phyloP scores from a whole-genome alignment of 352 stramenopile genomes.

The Phytophthora agathidicida region DNA sequence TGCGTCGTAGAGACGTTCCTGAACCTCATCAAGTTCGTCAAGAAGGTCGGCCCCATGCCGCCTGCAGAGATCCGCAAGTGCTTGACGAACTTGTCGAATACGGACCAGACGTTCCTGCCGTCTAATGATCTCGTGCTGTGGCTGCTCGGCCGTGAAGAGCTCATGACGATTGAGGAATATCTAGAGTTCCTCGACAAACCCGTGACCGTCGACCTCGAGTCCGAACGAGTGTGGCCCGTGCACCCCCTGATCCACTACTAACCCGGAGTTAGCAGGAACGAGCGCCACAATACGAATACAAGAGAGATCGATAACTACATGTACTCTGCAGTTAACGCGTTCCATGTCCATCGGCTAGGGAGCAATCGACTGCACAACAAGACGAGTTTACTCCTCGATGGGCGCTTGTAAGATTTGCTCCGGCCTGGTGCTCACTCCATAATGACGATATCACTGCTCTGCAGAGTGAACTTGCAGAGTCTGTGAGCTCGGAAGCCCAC shows the following conservation, averaged over 20 bases:
- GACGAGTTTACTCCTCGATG: too few species aligned
- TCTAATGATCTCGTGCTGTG: constrained; percentile 59
- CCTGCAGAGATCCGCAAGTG: constrained; percentile 63
- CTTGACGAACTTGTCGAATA: constrained; percentile 62
- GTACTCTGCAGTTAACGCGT: too few species aligned
- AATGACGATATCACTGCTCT: too few species aligned
- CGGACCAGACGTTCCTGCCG: constrained; percentile 67
- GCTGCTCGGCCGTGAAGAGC: constrained; percentile 59
- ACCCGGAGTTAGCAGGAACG: background rate
- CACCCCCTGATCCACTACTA: constrained; percentile 76
- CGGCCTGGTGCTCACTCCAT: background rate
- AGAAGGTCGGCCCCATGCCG: constrained; percentile 58
- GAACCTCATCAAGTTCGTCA: constrained; percentile 65
- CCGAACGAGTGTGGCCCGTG: constrained; percentile 77
- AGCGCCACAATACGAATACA: too few species aligned
- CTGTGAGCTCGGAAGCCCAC: too few species aligned
- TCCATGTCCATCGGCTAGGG: too few species aligned
- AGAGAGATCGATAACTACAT: too few species aligned
- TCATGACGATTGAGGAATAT: constrained; percentile 73
- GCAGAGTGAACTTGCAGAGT: too few species aligned
- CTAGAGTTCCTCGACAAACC: constrained; percentile 47
- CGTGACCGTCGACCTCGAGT: constrained; percentile 61
- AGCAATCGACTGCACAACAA: too few species aligned
- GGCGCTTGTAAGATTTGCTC: background rate
- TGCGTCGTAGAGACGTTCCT: constrained; percentile 56